Base-by-base conservation (phyloP, 2,329 filamentous ascomycete genomes). In the Teratosphaeria viscida region DNA sequence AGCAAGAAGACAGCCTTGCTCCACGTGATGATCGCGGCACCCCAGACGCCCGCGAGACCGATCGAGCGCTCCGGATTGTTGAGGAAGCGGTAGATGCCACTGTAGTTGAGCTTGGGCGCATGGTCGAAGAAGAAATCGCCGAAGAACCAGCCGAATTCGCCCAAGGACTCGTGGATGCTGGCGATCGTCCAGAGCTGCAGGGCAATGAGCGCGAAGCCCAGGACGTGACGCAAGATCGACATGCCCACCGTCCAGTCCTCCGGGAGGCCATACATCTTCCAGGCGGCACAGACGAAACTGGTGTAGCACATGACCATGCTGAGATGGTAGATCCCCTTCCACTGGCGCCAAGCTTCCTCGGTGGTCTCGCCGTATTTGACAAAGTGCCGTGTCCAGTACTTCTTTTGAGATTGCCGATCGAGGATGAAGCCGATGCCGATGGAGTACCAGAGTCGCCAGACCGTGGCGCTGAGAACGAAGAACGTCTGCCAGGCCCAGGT, bases 121-220 rank as follows among this genome's bases (percentile, higher is more conserved):
- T 90, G 87, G 62, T 96, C 90, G 71, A 94, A 96, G 80, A 99
- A 97, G 79, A 97, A 99, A 72, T 99, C 94, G 19, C 94, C 94
- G 70, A 92, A 97, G 79, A 97, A 97, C 92, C 92, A 99, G 67
- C 94, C 94, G 69, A 97, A 99, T 71, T 99, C 94, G 59, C 94
- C 94, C 0, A 99, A 84, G 19, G 90, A 95, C 56, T 96, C 91
- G 73, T 97, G 95, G 66, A 97, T 92, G 73, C 91, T 96, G 64
- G 89, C 80, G 1, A 90, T 87, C 1, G 92, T 96, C 94, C 94
- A 99, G 19, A 95, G 75, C 70, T 99, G 94, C 56, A 99, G 81
- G 11, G 88, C 85, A 61, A 97, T 85, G 64, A 97, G 79, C 57
- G 88, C 84, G 56, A 82, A 79, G 52, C 94, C 94, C 37, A 97